Evolutionary conservation across 2,329 filamentous ascomycete genomes (phyloP).

Genomic region (Trichothecium roseum): DNA sequence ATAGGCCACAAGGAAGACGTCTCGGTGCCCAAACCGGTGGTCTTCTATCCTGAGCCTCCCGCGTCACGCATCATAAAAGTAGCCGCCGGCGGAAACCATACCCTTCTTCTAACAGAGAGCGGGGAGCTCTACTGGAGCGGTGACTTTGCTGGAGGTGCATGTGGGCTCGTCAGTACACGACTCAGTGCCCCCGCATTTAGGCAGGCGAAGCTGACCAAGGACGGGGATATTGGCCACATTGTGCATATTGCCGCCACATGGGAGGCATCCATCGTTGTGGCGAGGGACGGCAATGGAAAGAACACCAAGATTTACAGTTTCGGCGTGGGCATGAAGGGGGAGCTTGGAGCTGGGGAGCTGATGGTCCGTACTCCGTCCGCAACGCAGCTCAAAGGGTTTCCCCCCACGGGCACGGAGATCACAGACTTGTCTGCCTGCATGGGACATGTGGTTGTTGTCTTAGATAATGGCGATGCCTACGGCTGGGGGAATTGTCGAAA

Average conservation of each 20-base stretch:
- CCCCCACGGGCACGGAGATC: slow-evolving; percentile 47
- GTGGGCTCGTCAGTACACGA: slow-evolving; percentile 27
- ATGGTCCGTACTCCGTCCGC: slow-evolving; percentile 37
- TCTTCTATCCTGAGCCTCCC: slow-evolving; percentile 37
- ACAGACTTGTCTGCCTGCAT: slow-evolving; percentile 62
- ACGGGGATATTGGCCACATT: slow-evolving; percentile 18
- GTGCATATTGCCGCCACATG: slow-evolving; percentile 60
- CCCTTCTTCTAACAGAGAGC: slow-evolving; percentile 53
- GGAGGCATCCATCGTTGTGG: slow-evolving; percentile 59
- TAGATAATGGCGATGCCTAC: slow-evolving; percentile 67
- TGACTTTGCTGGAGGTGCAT: slow-evolving; percentile 43
- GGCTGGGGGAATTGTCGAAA: slow-evolving; percentile 87
- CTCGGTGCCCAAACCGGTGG: slow-evolving; percentile 50
- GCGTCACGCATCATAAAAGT: slow-evolving; percentile 26
- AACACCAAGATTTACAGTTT: slow-evolving; percentile 47
- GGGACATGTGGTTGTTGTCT: slow-evolving; percentile 64
- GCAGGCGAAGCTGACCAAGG: slow-evolving; percentile 22
- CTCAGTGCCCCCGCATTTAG: slow-evolving; percentile 19
- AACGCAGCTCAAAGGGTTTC: slow-evolving; percentile 49
- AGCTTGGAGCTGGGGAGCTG: slow-evolving; percentile 54
- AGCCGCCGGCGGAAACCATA: slow-evolving; percentile 76
- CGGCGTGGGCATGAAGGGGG: slow-evolving; percentile 60
- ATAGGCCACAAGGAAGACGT: slow-evolving; percentile 63
- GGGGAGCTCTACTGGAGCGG: slow-evolving; percentile 58
- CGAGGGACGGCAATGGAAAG: slow-evolving; percentile 29